Evolutionary conservation across 495 filamentous ascomycete genomes (phyloP).

Genomic region (Trichocladium uniseriatum): DNA sequence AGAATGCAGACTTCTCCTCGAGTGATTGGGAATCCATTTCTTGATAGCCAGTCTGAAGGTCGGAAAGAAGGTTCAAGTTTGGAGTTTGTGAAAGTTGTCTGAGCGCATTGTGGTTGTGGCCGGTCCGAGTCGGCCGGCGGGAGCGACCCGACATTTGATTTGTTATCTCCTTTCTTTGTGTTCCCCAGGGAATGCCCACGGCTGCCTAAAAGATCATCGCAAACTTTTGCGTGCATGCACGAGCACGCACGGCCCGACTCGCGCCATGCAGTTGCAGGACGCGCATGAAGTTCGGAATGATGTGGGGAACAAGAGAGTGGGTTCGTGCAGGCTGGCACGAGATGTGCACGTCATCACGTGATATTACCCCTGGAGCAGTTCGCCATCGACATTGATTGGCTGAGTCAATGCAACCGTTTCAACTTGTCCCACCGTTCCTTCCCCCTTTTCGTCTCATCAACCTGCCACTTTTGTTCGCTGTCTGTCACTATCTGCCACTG

Average conservation of each 20-base stretch:
- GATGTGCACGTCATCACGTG: too few relatives aligned
- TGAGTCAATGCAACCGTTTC: neutral
- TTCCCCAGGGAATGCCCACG: too few relatives aligned
- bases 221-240: too few relatives aligned
- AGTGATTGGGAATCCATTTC: slow-evolving; percentile 15
- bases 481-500: too few relatives aligned
- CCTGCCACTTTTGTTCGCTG: too few relatives aligned
- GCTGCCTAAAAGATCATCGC: neutral
- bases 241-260: too few relatives aligned
- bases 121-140: neutral
- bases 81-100: neutral
- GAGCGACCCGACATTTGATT: neutral
- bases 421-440: slow-evolving; percentile 2
- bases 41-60: neutral
- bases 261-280: too few relatives aligned
- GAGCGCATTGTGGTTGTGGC: neutral
- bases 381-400: slow-evolving; percentile 1
- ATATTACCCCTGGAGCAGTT: too few relatives aligned
- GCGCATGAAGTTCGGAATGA: too few relatives aligned
- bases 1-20: slow-evolving; percentile 23
- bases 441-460: slow-evolving; percentile 9
- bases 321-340: too few relatives aligned
- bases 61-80: neutral
- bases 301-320: too few relatives aligned
- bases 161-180: neutral